These are phyloP conservation scores for Gracilaria domingensis DNA, from an alignment of 23 red algal species.

Conservation along the genomic window DNA sequence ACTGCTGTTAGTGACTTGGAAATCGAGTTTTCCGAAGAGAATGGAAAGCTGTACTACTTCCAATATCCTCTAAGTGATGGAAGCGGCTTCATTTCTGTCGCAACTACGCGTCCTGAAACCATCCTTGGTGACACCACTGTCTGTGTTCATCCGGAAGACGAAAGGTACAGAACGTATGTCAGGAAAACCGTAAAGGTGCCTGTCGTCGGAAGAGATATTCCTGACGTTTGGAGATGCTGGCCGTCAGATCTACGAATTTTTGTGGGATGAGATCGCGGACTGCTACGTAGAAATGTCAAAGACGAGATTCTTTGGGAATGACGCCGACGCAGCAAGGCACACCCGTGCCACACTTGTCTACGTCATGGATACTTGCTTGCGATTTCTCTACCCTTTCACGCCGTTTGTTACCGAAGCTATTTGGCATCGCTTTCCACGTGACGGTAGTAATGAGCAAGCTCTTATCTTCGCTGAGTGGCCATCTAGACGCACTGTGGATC, in stretches of 20 bases:
- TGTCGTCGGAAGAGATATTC: conserved; percentile 77
- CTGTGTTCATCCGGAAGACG: conserved; percentile 96
- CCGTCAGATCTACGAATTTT: conserved; percentile 85
- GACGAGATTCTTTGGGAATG: conserved; percentile 66
- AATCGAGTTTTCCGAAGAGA: conserved; percentile 93
- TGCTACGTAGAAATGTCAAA: conserved; percentile 99
- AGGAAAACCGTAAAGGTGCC: conserved; percentile 81
- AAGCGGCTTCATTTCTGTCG: conserved; percentile 85
- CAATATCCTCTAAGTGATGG: conserved; percentile 77
- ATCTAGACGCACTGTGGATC: conserved; percentile 34
- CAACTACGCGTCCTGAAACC: conserved; percentile 93
- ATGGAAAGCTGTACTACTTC: conserved; percentile 96
- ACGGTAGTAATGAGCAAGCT: conserved; percentile 45
- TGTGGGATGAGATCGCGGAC: conserved; percentile 99
- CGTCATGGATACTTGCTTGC: conserved; percentile 90
- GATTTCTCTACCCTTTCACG: conserved; percentile 98
- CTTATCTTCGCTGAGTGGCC: conserved; percentile 90
- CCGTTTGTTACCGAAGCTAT: conserved; percentile 96
- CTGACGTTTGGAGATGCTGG: conserved; percentile 86
- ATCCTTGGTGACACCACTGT: conserved; percentile 95
- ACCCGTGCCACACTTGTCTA: conserved; percentile 78
- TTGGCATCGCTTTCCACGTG: conserved; percentile 90
- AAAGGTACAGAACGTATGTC: conserved; percentile 75
- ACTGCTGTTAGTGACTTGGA: conserved; percentile 98
- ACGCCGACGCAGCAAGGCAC: conserved; percentile 20